phyloP scores from a whole-genome alignment of 441 rosid genomes.

The Erodium moschatum region DNA sequence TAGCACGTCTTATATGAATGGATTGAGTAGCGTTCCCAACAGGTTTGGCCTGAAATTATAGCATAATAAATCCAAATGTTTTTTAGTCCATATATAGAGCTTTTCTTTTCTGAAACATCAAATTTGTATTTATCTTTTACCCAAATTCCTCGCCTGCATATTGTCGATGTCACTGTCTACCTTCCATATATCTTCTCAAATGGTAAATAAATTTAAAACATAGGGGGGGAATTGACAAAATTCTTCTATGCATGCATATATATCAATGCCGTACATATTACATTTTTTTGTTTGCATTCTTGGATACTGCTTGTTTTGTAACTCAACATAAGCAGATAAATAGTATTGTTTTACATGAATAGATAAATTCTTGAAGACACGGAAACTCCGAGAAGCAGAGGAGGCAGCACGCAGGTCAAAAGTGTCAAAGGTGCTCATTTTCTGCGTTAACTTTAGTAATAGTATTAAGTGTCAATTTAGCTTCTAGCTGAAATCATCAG shows the following conservation, averaged over 20 bases:
- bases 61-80: not conserved
- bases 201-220: not conserved
- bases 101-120: not conserved
- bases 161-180: not conserved
- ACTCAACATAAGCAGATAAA: not conserved
- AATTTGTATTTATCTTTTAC: not conserved
- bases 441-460: not conserved
- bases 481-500: not conserved
- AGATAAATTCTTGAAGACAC: slow-evolving; percentile 75
- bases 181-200: not conserved
- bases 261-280: not conserved
- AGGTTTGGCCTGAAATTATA: not conserved
- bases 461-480: not conserved
- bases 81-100: not conserved
- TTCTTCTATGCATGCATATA: not conserved
- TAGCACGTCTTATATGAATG: not conserved
- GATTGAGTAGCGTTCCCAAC: not conserved
- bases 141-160: not conserved
- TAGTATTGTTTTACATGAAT: slow-evolving; percentile 7
- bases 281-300: not conserved
- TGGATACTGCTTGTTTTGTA: not conserved
- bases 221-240: not conserved
- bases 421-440: slow-evolving; percentile 51
- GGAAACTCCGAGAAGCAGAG: slow-evolving; percentile 76
- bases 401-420: slow-evolving; percentile 66